phyloP scores from a whole-genome alignment of 176 grass and related monocot genomes.

The Oropetium thomaeum region DNA sequence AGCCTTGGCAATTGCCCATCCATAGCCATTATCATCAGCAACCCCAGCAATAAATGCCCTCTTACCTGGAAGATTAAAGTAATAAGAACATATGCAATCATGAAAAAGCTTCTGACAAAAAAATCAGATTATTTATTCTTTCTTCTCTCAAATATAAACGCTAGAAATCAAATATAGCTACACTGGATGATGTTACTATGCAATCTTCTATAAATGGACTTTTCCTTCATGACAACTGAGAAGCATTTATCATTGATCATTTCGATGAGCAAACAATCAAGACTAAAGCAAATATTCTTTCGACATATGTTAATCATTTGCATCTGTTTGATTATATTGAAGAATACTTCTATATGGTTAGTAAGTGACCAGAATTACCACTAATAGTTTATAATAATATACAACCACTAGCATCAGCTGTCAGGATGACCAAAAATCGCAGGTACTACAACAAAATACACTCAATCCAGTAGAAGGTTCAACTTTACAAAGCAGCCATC shows the following conservation, averaged over 20 bases:
- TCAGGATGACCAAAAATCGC: neutral
- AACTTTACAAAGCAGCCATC: neutral
- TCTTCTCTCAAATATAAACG: neutral
- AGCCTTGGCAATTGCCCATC: slow-evolving; percentile 96
- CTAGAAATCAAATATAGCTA: neutral
- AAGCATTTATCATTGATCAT: neutral
- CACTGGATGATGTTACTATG: neutral
- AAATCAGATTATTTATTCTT: neutral
- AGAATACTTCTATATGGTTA: neutral
- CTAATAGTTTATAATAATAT: neutral
- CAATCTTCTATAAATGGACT: neutral
- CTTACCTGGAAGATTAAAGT: slow-evolving; percentile 57
- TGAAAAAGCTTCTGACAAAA: neutral
- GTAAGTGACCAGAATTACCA: neutral
- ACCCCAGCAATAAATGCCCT: slow-evolving; percentile 98
- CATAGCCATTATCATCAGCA: slow-evolving; percentile 99
- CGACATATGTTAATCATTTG: neutral
- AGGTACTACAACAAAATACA: neutral
- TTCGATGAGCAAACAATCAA: neutral
- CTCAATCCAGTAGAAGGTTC: neutral
- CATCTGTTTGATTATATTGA: neutral
- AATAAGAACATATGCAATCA: slow-evolving; percentile 16
- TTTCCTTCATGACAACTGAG: neutral
- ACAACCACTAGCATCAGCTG: neutral
- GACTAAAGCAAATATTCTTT: neutral